A percentile compares a stretch with the other conserved stretches of the same genome.
phyloP scores from a whole-genome alignment of 257 asterid genomes.

The Ballota nigra region DNA sequence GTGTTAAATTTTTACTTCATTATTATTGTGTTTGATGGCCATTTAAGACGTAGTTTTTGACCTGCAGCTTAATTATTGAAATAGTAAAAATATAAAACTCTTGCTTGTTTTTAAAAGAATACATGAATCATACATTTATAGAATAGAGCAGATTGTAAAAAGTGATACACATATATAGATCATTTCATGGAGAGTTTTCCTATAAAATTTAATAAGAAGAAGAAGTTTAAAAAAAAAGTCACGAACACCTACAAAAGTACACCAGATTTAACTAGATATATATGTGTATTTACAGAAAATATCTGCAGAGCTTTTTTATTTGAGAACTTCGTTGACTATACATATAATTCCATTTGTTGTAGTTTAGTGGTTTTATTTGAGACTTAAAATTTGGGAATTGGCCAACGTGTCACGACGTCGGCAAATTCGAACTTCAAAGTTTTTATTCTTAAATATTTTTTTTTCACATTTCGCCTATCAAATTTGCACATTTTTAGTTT shows the following conservation, averaged over 20 bases:
- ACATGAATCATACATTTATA: not conserved
- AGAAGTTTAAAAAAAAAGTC: no score
- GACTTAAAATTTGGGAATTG: not conserved
- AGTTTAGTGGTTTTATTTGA: no score
- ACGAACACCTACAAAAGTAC: no score
- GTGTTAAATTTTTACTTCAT: not conserved
- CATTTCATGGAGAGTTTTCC: no score
- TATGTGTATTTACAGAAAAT: not conserved
- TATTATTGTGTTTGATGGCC: not conserved
- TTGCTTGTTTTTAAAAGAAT: not conserved
- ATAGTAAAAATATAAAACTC: no score
- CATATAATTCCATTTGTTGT: no score
- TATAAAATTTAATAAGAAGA: no score
- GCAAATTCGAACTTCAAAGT: not conserved
- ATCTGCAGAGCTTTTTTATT: not conserved
- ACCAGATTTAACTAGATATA: no score
- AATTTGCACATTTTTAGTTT: not conserved
- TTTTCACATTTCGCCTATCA: no score
- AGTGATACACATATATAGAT: not conserved
- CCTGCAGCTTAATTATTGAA: not conserved
- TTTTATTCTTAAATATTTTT: no score
- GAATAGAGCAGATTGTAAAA: not conserved
- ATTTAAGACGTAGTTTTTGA: not conserved
- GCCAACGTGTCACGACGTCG: not conserved
- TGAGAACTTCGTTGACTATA: not conserved